These are phyloP conservation scores for Umbilicus rupestris DNA, from an alignment of 164 flowering plant species.

Conservation along the genomic window DNA sequence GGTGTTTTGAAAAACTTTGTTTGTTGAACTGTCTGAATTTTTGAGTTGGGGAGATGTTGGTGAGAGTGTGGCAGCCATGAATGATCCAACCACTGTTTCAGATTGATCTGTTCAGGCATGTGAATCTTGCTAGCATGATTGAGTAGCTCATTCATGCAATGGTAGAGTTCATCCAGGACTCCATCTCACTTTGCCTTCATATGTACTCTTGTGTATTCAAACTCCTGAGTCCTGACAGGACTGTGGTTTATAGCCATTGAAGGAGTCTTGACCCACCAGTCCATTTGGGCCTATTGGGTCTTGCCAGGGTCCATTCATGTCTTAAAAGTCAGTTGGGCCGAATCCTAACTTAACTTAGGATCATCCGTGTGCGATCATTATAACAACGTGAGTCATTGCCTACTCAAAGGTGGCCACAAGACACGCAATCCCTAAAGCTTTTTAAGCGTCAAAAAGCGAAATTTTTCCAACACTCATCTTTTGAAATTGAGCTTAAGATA, in stretches of 20 bases:
- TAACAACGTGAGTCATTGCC: neutral
- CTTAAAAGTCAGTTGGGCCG: too few relatives aligned
- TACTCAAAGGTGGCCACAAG: conserved; percentile 2
- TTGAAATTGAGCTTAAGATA: too few relatives aligned
- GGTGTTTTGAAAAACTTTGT: neutral
- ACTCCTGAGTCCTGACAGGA: too few relatives aligned
- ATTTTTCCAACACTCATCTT: too few relatives aligned
- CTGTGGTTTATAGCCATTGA: neutral
- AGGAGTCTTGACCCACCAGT: conserved; percentile 1
- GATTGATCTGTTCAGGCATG: neutral
- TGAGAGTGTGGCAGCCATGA: neutral
- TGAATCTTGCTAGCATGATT: neutral
- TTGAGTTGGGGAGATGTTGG: neutral
- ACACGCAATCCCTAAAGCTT: neutral
- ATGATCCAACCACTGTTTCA: conserved; percentile 1
- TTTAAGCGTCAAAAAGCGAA: too few relatives aligned
- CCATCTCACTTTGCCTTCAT: too few relatives aligned
- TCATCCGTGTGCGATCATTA: too few relatives aligned
- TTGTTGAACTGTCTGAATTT: neutral
- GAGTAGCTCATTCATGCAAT: too few relatives aligned
- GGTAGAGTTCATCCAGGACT: too few relatives aligned
- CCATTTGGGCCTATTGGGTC: neutral
- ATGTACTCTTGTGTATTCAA: too few relatives aligned
- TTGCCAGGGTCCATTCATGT: too few relatives aligned
- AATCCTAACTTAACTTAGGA: too few relatives aligned